phyloP scores from a whole-genome alignment of 2,329 filamentous ascomycete genomes.

The Teratosphaeria viscida region DNA sequence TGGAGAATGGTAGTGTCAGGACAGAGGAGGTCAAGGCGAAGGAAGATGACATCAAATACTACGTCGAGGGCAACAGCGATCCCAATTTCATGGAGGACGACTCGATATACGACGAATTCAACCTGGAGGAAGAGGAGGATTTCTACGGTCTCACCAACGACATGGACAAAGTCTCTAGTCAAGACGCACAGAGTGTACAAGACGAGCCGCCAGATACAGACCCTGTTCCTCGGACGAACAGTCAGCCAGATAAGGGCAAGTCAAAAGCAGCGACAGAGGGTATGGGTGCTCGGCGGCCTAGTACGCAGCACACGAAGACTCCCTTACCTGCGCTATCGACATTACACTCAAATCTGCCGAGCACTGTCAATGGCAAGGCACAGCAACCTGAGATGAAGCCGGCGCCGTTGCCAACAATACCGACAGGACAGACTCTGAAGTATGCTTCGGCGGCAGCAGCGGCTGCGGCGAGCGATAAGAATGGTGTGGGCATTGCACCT shows the following conservation, averaged over 20 bases:
- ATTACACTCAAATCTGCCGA: constrained; percentile 62
- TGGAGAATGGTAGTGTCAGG: constrained; percentile 89
- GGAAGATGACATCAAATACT: constrained; percentile 89
- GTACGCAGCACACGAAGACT: constrained; percentile 83
- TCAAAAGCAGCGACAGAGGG: constrained; percentile 51
- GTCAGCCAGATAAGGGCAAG: constrained; percentile 24
- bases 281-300: constrained; percentile 58
- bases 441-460: constrained; percentile 95
- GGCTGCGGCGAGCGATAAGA: constrained; percentile 82
- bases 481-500: constrained; percentile 79
- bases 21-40: constrained; percentile 76
- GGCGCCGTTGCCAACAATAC: constrained; percentile 71
- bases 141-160: constrained; percentile 71
- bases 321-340: constrained; percentile 88
- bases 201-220: constrained; percentile 63
- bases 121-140: constrained; percentile 85
- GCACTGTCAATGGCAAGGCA: constrained; percentile 49
- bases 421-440: constrained; percentile 82
- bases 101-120: constrained; percentile 86
- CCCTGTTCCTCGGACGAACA: constrained; percentile 34
- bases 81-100: constrained; percentile 92
- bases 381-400: constrained; percentile 71
- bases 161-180: constrained; percentile 81
- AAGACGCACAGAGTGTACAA: constrained; percentile 85
- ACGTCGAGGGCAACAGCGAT: constrained; percentile 80